These are phyloP conservation scores for Pythium pyrilobum DNA, from an alignment of 352 stramenopile genomes.

Conservation along the genomic window DNA sequence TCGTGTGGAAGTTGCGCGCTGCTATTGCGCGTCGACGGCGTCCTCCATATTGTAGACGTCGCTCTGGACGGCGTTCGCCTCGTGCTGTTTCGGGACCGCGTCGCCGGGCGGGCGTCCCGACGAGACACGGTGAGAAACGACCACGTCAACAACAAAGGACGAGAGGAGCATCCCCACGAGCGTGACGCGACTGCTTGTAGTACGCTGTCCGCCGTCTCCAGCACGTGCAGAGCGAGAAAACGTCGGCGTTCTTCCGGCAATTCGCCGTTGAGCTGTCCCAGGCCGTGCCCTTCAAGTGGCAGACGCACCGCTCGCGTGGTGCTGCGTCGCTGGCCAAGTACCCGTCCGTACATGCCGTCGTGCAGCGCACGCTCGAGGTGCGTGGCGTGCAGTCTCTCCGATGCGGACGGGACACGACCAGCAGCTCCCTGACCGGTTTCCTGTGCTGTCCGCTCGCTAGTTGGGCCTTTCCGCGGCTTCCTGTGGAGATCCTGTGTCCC, in stretches of 20 bases:
- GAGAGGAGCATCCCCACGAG: no score
- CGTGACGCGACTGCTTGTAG: no score
- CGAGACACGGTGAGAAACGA: conserved; percentile 11
- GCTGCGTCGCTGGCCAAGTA: neutral
- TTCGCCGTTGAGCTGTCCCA: conserved; percentile 32
- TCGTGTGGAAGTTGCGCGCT: conserved; percentile 20
- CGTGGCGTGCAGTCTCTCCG: neutral
- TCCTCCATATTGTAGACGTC: conserved; percentile 23
- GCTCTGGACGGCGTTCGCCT: conserved; percentile 12
- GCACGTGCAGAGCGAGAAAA: conserved; percentile 20
- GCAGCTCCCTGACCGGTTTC: no score
- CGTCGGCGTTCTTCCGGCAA: conserved; percentile 21
- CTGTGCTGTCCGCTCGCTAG: no score
- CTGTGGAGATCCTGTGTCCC: no score
- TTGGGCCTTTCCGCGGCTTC: no score
- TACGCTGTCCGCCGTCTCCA: conserved; percentile 43
- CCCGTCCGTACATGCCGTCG: neutral
- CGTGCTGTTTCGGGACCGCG: conserved; percentile 13
- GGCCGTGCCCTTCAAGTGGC: conserved; percentile 31
- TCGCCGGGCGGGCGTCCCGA: neutral
- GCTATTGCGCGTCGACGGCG: conserved; percentile 17
- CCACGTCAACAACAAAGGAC: neutral
- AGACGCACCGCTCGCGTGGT: neutral
- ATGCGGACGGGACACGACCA: neutral
- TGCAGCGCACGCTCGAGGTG: conserved; percentile 14